These are phyloP conservation scores for Corymbia calophylla DNA, from an alignment of 441 rosid genomes.

Conservation along the genomic window DNA sequence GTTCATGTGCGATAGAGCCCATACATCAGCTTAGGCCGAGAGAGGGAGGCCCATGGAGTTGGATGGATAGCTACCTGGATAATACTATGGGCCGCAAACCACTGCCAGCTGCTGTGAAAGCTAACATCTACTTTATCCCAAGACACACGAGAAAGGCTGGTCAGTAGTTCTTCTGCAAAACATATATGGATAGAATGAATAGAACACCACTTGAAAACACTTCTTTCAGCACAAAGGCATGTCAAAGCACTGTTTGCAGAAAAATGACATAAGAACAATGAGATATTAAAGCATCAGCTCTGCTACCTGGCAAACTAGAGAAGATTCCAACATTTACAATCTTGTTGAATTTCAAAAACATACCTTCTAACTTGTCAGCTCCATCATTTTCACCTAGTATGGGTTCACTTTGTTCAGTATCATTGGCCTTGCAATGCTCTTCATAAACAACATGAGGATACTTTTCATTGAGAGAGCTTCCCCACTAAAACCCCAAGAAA, in stretches of 20 bases:
- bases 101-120: slow-evolving; percentile 73
- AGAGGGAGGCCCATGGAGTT: not conserved
- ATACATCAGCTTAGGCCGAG: not conserved
- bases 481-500: slow-evolving; percentile 43
- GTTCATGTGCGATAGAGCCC: not conserved
- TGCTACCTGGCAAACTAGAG: not conserved
- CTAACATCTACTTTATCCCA: slow-evolving; percentile 98
- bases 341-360: not conserved
- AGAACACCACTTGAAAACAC: not conserved
- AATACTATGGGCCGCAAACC: slow-evolving; percentile 88
- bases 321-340: not conserved
- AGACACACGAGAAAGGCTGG: slow-evolving; percentile 68
- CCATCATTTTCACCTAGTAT: slow-evolving; percentile 29
- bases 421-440: slow-evolving; percentile 79
- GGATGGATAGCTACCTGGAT: slow-evolving; percentile 58
- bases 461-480: slow-evolving; percentile 49
- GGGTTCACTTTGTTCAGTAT: slow-evolving; percentile 26
- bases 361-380: slow-evolving; percentile 75
- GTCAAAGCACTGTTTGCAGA: not conserved
- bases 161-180: slow-evolving; percentile 72
- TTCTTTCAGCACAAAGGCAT: not conserved
- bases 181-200: not conserved
- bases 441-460: slow-evolving; percentile 88
- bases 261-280: not conserved
- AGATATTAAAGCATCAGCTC: not conserved